phyloP scores from a whole-genome alignment of 257 asterid genomes.

The Echites panduratus region DNA sequence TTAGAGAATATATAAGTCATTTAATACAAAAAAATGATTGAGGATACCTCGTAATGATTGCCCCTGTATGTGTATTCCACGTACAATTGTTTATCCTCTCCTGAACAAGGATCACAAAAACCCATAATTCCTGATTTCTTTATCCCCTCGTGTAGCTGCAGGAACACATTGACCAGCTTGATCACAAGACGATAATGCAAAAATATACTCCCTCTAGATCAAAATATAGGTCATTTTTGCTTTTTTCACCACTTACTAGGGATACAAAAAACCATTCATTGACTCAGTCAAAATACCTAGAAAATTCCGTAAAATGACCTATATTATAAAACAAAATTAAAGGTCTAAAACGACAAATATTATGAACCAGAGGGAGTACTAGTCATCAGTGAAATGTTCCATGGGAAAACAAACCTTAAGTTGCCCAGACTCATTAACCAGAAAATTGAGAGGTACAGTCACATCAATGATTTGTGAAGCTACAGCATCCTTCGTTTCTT shows the following conservation, averaged over 20 bases:
- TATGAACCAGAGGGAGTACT: too few species aligned
- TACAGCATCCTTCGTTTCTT: constrained; percentile 49
- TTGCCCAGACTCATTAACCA: constrained; percentile 69
- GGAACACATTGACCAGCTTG: constrained; percentile 3
- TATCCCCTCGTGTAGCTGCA: constrained; percentile 87
- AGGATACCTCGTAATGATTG: constrained; percentile 54
- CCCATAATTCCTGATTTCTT: constrained; percentile 98
- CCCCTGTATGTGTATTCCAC: constrained; percentile 59
- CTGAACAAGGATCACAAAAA: constrained; percentile 97
- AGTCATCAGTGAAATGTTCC: not conserved
- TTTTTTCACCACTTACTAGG: too few species aligned
- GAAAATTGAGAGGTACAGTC: constrained; percentile 79
- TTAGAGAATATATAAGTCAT: not conserved
- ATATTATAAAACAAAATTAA: too few species aligned
- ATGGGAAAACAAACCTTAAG: constrained; percentile 66
- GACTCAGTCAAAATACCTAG: too few species aligned
- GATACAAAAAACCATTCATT: too few species aligned
- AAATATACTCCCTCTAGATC: too few species aligned
- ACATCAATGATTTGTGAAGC: constrained; percentile 70
- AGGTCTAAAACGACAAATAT: too few species aligned
- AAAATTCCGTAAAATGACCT: too few species aligned
- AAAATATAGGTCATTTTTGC: too few species aligned
- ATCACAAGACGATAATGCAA: not conserved
- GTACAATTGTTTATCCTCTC: constrained; percentile 65
- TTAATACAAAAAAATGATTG: too few species aligned